phyloP scores from a whole-genome alignment of 768 basidiomycete genomes.

The Brasilioporus rufonigricans region DNA sequence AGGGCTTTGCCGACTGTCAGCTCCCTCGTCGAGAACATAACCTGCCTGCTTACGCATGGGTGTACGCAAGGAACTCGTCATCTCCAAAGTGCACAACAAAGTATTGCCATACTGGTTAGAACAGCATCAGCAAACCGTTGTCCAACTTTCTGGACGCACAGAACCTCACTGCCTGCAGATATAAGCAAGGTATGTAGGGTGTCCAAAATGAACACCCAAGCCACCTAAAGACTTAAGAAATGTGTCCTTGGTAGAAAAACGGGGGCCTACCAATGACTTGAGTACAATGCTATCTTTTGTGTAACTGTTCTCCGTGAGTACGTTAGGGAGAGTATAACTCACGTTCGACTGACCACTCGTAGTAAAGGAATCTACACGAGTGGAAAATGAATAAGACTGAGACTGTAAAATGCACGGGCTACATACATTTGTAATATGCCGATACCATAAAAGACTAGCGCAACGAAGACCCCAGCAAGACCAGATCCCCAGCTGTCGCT shows the following conservation, averaged over 20 bases:
- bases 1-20: constrained; percentile 16
- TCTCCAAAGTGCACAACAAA: constrained; percentile 24
- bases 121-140: neutral
- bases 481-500: constrained; percentile 22
- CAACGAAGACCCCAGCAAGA: constrained; percentile 18
- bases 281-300: neutral
- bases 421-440: constrained; percentile 26
- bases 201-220: constrained; percentile 20
- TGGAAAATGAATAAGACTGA: neutral
- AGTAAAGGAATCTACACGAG: constrained; percentile 21
- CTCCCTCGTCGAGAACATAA: neutral
- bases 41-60: constrained; percentile 21
- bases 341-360: constrained; percentile 14
- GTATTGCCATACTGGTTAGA: constrained; percentile 19
- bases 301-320: neutral
- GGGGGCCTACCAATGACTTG: constrained; percentile 12
- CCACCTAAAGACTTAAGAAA: constrained; percentile 13
- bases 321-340: neutral
- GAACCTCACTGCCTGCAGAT: constrained; percentile 18
- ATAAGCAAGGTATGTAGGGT: constrained; percentile 18
- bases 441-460: constrained; percentile 23
- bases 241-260: neutral
- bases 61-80: constrained; percentile 1
- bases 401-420: neutral
- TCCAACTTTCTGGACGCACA: neutral